These are phyloP conservation scores for Ogataea parapolymorpha DNA, from an alignment of 805 yeast genomes.

Conservation along the genomic window DNA sequence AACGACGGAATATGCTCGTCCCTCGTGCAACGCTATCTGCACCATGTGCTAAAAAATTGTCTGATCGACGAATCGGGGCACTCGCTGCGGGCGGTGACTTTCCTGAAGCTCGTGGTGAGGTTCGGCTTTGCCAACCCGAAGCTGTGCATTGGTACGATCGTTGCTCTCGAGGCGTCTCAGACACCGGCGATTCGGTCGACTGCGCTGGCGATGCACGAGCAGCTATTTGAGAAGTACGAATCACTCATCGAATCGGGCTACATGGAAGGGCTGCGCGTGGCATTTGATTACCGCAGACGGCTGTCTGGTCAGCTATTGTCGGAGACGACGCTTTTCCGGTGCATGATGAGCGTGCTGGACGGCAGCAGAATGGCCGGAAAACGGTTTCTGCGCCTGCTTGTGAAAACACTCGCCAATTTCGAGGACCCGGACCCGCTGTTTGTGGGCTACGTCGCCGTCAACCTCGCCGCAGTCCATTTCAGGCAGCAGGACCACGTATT, in stretches of 20 bases:
- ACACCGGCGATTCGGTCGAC: conserved; percentile 39
- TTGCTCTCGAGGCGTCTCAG: conserved; percentile 63
- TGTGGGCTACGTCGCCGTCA: conserved; percentile 35
- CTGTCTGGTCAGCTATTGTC: conserved; percentile 25
- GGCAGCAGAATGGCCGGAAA: conserved; percentile 38
- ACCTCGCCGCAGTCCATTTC: conserved; percentile 40
- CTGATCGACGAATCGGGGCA: conserved; percentile 39
- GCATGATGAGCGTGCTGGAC: conserved; percentile 42
- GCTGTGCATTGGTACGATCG: conserved; percentile 60
- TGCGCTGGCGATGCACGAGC: conserved; percentile 52
- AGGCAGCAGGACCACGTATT: conserved; percentile 50
- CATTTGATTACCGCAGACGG: conserved; percentile 42
- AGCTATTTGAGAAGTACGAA: conserved; percentile 63
- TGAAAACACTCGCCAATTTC: conserved; percentile 30
- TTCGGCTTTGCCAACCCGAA: conserved; percentile 78
- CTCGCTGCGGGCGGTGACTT: conserved; percentile 51
- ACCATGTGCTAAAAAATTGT: conserved; percentile 47
- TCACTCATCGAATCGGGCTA: conserved; percentile 66
- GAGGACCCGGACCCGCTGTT: conserved; percentile 26
- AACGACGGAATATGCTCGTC: conserved; percentile 75
- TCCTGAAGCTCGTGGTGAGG: conserved; percentile 52
- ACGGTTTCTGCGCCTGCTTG: conserved; percentile 37
- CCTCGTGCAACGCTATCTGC: conserved; percentile 60
- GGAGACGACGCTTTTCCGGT: conserved; percentile 35
- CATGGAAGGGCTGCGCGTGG: conserved; percentile 56